phyloP scores from a whole-genome alignment of 306 rosid species.

The Amphicarpaea edgeworthii region DNA sequence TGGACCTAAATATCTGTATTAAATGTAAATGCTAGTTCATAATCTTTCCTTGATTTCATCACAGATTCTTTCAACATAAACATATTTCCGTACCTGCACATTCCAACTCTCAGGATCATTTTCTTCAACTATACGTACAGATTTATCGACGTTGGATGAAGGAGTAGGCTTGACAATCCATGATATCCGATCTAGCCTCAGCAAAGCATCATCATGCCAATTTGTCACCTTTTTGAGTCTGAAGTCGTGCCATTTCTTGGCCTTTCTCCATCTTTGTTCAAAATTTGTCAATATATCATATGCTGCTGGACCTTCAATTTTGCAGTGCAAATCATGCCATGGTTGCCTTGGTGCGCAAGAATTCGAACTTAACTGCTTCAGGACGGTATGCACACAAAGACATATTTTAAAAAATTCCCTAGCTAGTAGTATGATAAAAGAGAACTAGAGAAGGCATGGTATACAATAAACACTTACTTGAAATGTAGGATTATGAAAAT shows the following conservation, averaged over 20 bases:
- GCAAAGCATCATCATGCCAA: conserved; percentile 75
- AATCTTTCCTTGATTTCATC: background rate
- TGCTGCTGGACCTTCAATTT: conserved; percentile 86
- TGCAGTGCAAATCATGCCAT: conserved; percentile 68
- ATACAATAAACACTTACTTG: conserved; percentile 53
- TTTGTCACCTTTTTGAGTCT: conserved; percentile 63
- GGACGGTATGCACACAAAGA: background rate
- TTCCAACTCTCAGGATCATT: conserved; percentile 72
- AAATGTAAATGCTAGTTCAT: conserved; percentile 48
- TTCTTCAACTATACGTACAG: conserved; percentile 51
- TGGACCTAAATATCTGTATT: conserved; percentile 79
- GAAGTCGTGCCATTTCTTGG: conserved; percentile 70
- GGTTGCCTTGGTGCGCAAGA: conserved; percentile 72
- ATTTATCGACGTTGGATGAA: conserved; percentile 52
- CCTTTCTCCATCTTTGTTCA: conserved; percentile 82
- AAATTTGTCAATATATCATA: conserved; percentile 75
- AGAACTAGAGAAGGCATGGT: conserved; percentile 1
- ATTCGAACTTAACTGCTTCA: conserved; percentile 50
- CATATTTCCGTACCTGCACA: conserved; percentile 65
- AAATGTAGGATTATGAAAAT: conserved; percentile 73
- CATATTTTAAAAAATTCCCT: background rate
- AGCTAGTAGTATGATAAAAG: background rate
- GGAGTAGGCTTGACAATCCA: conserved; percentile 66
- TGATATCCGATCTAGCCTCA: conserved; percentile 70
- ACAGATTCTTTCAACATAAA: conserved; percentile 34